phyloP scores from a whole-genome alignment of 257 asterid species.

The Verbena officinalis region DNA sequence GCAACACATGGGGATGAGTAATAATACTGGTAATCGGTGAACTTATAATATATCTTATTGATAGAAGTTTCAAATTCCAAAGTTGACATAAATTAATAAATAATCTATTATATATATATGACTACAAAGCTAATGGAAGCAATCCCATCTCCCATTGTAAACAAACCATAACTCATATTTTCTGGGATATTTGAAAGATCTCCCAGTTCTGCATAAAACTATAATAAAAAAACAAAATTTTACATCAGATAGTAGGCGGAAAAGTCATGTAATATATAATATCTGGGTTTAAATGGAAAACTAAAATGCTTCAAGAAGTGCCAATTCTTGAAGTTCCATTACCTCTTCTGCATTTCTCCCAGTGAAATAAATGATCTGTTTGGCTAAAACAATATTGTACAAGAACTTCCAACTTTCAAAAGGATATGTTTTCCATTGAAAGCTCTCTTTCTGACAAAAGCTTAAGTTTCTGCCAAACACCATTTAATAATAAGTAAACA shows the following conservation, averaged over 20 bases:
- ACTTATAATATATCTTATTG: background rate
- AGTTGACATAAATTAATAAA: background rate
- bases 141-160: slow-evolving; percentile 17
- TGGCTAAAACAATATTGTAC: slow-evolving; percentile 19
- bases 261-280: background rate
- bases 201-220: slow-evolving; percentile 9
- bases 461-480: slow-evolving; percentile 77
- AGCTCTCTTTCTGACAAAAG: slow-evolving; percentile 63
- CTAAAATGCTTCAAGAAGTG: background rate
- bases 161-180: background rate
- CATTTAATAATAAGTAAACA: slow-evolving; percentile 14
- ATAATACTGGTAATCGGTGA: background rate
- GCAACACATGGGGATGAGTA: background rate
- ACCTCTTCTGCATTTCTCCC: slow-evolving; percentile 15
- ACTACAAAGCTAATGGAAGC: background rate
- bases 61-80: background rate
- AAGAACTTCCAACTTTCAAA: slow-evolving; percentile 33
- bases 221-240: background rate
- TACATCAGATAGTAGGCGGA: slow-evolving; percentile 17
- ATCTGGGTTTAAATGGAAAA: slow-evolving; percentile 7
- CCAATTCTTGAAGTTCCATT: slow-evolving; percentile 3
- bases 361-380: slow-evolving; percentile 12
- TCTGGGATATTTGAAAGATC: slow-evolving; percentile 16
- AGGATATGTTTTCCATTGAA: slow-evolving; percentile 42
- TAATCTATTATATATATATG: background rate